Conservation (phyloP, 2,329 filamentous ascomycete genomes). For the Septoria petroselini region DNA sequence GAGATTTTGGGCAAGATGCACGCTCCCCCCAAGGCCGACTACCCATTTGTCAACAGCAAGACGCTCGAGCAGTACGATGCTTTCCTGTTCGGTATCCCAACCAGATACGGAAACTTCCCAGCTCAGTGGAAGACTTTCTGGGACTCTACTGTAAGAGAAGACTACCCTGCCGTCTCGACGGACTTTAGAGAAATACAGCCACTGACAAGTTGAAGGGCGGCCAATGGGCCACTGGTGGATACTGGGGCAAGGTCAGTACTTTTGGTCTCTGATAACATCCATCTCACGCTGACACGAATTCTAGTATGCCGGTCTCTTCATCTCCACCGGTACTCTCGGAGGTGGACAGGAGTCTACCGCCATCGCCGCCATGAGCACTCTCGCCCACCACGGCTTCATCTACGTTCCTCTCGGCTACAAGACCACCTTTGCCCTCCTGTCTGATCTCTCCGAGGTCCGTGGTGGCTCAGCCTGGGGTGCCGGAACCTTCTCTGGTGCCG, state of each 20-base stretch:
- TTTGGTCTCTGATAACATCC: background rate
- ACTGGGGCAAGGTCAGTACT: conserved; percentile 61
- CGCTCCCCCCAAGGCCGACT: conserved; percentile 71
- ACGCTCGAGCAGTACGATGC: conserved; percentile 70
- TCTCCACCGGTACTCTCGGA: conserved; percentile 78
- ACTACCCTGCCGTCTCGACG: too few species aligned
- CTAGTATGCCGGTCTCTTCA: conserved; percentile 76
- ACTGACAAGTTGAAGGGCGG: conserved; percentile 53
- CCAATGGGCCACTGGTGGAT: conserved; percentile 72
- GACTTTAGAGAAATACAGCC: background rate
- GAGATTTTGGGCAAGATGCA: conserved; percentile 90
- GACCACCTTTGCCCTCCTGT: conserved; percentile 66
- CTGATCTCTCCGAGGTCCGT: conserved; percentile 73
- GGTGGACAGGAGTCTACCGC: conserved; percentile 92
- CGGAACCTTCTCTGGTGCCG: conserved; percentile 73
- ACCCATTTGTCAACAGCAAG: conserved; percentile 59
- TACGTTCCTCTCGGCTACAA: conserved; percentile 95
- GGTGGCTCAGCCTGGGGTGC: conserved; percentile 92
- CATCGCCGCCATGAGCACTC: conserved; percentile 75
- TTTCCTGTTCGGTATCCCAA: conserved; percentile 91
- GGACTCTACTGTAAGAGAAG: conserved; percentile 57
- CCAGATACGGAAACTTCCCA: conserved; percentile 94
- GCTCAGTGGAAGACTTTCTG: conserved; percentile 93
- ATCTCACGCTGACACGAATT: background rate
- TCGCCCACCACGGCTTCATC: conserved; percentile 90